phyloP scores from a whole-genome alignment of 2,329 filamentous ascomycete species.

The Apiospora rasikravindrae region DNA sequence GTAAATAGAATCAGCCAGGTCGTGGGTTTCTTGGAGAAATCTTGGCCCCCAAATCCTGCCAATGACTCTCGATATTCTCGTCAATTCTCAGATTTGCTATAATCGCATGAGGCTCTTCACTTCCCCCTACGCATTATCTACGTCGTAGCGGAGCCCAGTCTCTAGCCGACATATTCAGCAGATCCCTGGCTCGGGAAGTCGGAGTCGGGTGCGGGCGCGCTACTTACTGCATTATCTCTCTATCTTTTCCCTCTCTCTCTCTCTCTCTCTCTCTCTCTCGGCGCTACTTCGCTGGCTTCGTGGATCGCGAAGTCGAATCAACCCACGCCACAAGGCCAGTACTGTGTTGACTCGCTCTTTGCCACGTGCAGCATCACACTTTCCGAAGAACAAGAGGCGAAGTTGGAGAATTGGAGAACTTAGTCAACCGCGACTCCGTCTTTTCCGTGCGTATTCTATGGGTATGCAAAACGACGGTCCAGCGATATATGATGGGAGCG shows the following conservation, averaged over 20 bases:
- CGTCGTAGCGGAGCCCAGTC: neutral
- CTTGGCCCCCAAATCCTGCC: slow-evolving; percentile 11
- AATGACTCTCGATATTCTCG: neutral
- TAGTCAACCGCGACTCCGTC: neutral
- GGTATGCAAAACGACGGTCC: neutral
- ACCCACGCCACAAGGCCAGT: slow-evolving; percentile 1
- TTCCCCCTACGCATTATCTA: neutral
- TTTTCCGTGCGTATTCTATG: neutral
- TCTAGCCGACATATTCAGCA: neutral
- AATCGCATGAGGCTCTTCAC: neutral
- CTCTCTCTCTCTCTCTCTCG: neutral
- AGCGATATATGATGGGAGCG: neutral
- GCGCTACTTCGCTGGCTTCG: slow-evolving; percentile 17
- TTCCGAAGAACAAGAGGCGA: neutral
- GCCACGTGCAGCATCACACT: neutral
- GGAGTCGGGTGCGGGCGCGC: slow-evolving; percentile 6
- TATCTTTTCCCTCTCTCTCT: neutral
- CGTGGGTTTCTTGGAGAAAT: neutral
- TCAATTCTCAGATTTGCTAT: neutral
- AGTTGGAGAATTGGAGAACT: neutral
- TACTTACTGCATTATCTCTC: neutral
- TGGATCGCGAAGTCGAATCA: slow-evolving; percentile 2
- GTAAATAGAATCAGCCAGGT: neutral
- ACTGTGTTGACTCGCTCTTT: neutral
- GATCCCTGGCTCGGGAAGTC: neutral